These are phyloP conservation scores for Phaeosphaeria sp. DNA, from an alignment of 2,329 filamentous ascomycete species.

Conservation along the genomic window DNA sequence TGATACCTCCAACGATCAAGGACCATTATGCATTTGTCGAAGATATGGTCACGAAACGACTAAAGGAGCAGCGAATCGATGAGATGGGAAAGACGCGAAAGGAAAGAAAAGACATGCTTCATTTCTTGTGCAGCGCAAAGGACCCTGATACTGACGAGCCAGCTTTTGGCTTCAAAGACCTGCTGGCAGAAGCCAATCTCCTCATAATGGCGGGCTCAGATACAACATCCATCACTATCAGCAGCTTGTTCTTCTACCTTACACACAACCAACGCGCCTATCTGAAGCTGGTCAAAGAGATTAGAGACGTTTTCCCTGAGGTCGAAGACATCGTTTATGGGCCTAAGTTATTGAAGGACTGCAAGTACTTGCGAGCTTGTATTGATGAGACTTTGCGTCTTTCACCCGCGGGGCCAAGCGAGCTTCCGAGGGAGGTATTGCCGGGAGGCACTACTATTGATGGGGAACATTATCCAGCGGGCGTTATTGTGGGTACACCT, in stretches of 20 bases:
- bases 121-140: constrained; percentile 48
- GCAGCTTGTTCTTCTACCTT: constrained; percentile 18
- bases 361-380: constrained; percentile 21
- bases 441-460: constrained; percentile 24
- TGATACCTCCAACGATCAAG: constrained; percentile 9
- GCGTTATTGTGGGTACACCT: constrained; percentile 20
- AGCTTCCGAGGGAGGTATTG: constrained; percentile 19
- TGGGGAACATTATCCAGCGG: constrained; percentile 16
- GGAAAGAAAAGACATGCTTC: constrained; percentile 45
- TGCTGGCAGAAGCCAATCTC: constrained; percentile 34
- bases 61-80: constrained; percentile 1
- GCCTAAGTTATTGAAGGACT: constrained; percentile 2
- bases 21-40: constrained; percentile 12
- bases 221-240: constrained; percentile 14
- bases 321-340: constrained; percentile 14
- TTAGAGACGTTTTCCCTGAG: constrained; percentile 10
- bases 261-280: constrained; percentile 10
- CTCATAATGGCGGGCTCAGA: constrained; percentile 23
- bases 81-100: constrained; percentile 6
- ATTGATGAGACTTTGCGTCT: constrained; percentile 26
- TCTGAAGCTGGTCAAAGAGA: constrained; percentile 19
- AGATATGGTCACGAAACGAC: constrained; percentile 4
- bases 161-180: constrained; percentile 41
- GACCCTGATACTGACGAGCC: constrained; percentile 47
- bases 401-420: constrained; percentile 18